These are phyloP conservation scores for Fusarium chaquense DNA, from an alignment of 2,329 filamentous ascomycete species.

Conservation along the genomic window DNA sequence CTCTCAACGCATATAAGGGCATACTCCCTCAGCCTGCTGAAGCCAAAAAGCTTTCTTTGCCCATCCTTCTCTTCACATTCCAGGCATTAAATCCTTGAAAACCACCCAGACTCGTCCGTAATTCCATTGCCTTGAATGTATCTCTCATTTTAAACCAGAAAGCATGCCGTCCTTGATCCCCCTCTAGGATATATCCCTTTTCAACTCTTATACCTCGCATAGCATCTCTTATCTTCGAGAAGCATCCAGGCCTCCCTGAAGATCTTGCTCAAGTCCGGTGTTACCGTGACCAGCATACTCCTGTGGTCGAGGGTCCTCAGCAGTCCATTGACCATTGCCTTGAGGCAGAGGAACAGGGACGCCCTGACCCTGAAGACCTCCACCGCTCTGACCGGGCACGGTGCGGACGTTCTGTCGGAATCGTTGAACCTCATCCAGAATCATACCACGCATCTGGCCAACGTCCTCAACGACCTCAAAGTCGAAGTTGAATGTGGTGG, in stretches of 20 bases:
- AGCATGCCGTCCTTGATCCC: slow-evolving; percentile 10
- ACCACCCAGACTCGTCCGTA: slow-evolving; percentile 16
- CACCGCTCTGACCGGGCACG: slow-evolving; percentile 56
- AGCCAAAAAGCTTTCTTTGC: neutral
- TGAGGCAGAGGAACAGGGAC: slow-evolving; percentile 66
- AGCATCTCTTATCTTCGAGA: slow-evolving; percentile 49
- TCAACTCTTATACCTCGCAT: neutral
- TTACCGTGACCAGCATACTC: slow-evolving; percentile 64
- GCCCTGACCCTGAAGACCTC: slow-evolving; percentile 52
- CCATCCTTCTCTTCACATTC: slow-evolving; percentile 2
- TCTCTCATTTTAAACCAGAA: slow-evolving; percentile 23
- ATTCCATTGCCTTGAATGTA: neutral
- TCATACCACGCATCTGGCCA: slow-evolving; percentile 95
- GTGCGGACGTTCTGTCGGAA: slow-evolving; percentile 78
- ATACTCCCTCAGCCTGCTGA: slow-evolving; percentile 15
- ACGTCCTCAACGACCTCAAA: slow-evolving; percentile 99
- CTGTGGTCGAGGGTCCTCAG: slow-evolving; percentile 70
- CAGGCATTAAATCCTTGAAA: slow-evolving; percentile 38
- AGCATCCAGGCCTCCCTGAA: slow-evolving; percentile 61
- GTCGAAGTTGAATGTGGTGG: slow-evolving; percentile 95
- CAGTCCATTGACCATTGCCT: slow-evolving; percentile 66
- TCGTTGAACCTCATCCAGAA: slow-evolving; percentile 89
- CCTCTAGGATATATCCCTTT: slow-evolving; percentile 11
- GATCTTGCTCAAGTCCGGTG: slow-evolving; percentile 67
- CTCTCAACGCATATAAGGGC: slow-evolving; percentile 16